Base-by-base conservation (phyloP, 2,329 filamentous ascomycete genomes). In the Mariannaea elegans region DNA sequence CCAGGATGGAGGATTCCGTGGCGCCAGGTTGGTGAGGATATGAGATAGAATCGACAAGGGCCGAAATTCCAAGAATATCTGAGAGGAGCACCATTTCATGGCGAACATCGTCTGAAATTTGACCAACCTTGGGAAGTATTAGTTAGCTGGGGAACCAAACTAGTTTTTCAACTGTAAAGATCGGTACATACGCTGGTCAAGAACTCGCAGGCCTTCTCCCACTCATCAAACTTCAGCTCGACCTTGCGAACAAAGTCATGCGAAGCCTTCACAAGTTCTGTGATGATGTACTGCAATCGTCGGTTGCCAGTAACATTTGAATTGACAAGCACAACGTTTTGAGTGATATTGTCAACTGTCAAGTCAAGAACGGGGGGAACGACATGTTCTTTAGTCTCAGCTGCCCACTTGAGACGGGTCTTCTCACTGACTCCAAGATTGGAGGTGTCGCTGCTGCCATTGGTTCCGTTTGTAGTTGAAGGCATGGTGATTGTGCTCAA, bases 201-300 rank as follows among this genome's bases (percentile, higher is more conserved):
- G 77, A 92, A 93, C 38, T 85, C 76, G 56, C 93, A 80, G 0
- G 87, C 89, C 0, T 83, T 78, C 84, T 89, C 89, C 90, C 90
- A 93, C 78, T 93, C 90, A 4, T 83, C 77, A 3, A 87, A 90
- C 69, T 85, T 90, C 32, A 93, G 81, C 32, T 90, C 79, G 3
- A 90, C 92, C 73, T 93, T 90, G 41, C 90, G 82, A 3, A 89
- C 89, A 72, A 92, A 92, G 75, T 92, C 90, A 75, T 93, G 90
- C 0, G 93, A 76, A 74, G 93, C 90, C 3, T 84, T 84, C 34
- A 92, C 88, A 3, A 92, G 81, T 12, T 88, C 80, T 67, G 91
- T 87, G 64, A 93, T 81, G 38, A 94, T 75, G 72, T 90, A 92
- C 65, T 84, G 88, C 55, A 90, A 76, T 21, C 90, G 82, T 6